Conservation (phyloP, 1,284 basidiomycete species). For the Phellopilus nigrolimitatus region DNA sequence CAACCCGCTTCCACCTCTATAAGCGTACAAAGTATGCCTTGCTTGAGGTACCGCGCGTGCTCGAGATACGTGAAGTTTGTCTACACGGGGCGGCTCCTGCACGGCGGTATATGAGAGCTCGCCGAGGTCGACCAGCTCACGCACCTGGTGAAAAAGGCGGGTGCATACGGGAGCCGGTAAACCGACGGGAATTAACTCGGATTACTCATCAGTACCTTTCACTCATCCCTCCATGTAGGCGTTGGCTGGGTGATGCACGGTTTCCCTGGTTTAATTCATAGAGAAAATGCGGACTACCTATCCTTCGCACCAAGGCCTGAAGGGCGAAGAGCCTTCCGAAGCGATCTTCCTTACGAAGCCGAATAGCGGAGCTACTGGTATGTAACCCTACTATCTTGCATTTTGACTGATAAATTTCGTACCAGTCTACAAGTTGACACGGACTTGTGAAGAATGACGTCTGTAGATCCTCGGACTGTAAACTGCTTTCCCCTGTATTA, state of each 20-base stretch:
- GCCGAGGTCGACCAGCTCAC: conserved; percentile 69
- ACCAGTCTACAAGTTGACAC: too few species aligned
- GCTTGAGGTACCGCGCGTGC: conserved; percentile 72
- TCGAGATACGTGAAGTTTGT: conserved; percentile 67
- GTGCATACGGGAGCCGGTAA: conserved; percentile 73
- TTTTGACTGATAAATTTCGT: too few species aligned
- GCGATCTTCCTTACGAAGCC: conserved; percentile 85
- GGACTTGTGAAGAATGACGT: too few species aligned
- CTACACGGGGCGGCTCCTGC: conserved; percentile 47
- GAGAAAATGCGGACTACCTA: conserved; percentile 55
- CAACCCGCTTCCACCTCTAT: conserved; percentile 73
- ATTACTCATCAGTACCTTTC: not conserved
- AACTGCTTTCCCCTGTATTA: too few species aligned
- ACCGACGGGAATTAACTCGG: conserved; percentile 46
- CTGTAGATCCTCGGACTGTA: too few species aligned
- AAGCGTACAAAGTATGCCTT: conserved; percentile 76
- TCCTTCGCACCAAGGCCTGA: conserved; percentile 54
- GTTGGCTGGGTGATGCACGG: conserved; percentile 91
- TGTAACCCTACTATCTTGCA: too few species aligned
- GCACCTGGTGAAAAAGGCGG: conserved; percentile 54
- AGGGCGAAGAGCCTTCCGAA: conserved; percentile 56
- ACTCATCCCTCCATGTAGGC: conserved; percentile 36
- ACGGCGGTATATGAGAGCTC: conserved; percentile 70
- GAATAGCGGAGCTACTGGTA: conserved; percentile 77
- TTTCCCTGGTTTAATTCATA: conserved; percentile 80